Base-by-base conservation (phyloP, 2,329 filamentous ascomycete genomes). In the Clarireedia monteithiana region DNA sequence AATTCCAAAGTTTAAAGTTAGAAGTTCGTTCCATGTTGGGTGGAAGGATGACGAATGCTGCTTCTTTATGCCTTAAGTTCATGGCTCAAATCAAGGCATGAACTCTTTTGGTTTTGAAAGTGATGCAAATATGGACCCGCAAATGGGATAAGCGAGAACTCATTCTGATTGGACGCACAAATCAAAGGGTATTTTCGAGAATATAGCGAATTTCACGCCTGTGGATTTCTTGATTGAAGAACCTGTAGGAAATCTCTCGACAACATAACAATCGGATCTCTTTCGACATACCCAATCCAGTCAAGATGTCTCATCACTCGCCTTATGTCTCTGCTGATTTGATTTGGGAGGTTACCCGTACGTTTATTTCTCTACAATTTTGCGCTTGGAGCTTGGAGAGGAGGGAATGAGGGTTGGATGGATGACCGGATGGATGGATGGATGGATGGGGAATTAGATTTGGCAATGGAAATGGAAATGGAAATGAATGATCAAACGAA, bases 261-360 rank as follows among this genome's bases (percentile, higher is more conserved):
- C 48, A 46, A 53, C 30, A 46, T 49, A 34, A 27, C 27, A 26
- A 38, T 46, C 48, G 51, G 27, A 45, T 36, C 39, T 47, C 53
- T 24, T 17, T 27, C 52, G 39, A 47, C 56, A 59, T 55, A 56
- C 58, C 53, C 56, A 55, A 56, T 34, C 30, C 30, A 10, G 30
- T 34, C 53, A 67, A 62, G 48, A 69, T 69, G 68, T 64, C 67
- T 70, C 83, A 78, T 69, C 79, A 76, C 74, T 78, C 82, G 68
- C 75, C 84, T 69, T 89, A 91, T 80, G 81, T 95, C 72, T 95
- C 91, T 74, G 77, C 85, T 72, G 91, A 96, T 78, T 82, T 96
- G 70, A 79, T 96, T 81, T 97, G 92, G 92, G 87, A 92, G 83
- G 79, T 95, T 75, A 85, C 86, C 82, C 89, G 91, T 96, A 85